Evolutionary conservation across 768 basidiomycete species (phyloP), one percentile per base, ranked within the genome.

Genomic region (Tremella fuciformis): DNA sequence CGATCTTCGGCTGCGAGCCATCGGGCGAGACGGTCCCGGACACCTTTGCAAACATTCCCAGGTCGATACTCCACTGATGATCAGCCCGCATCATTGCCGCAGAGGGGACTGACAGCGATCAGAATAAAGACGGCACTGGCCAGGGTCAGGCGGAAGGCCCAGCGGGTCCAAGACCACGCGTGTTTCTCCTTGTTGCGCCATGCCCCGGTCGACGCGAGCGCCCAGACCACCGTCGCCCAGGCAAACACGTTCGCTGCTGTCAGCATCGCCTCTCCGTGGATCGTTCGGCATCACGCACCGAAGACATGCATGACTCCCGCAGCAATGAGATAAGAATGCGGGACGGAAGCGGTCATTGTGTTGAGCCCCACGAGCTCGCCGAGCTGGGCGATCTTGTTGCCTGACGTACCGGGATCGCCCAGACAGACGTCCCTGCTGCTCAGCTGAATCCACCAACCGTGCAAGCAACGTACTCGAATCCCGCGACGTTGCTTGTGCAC

Each of bases 181-280:
- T 54, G 19, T 4, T 13, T n/a, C n/a, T 55, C 58, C 42, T 65
- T 65, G 3, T 29, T 18, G 0, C 59, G 26, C 62, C 62, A 73
- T n/a, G 46, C 55, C 6, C 71, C 68, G 11, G 64, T 51, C 2
- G 68, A 62, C 15, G 66, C 68, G 1, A 73, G 53, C 1, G 68
- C 55, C 59, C 61, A 67, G 6, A 37, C 56, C n/a, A 62, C 50
- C 4, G 71, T 58, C 3, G 60, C 9, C 57, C 60, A 73, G 1
- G 49, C 21, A 13, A 59, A 21, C 25, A 68, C 18, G 50, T 37
- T 34, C 1, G 63, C 65, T 66, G 42, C 15, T 13, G 44, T 13
- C 47, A 24, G 18, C 22, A 18, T 25, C 37, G 18, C 19, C 11
- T 29, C 2, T 18, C 34, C 6, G 8, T 21, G 26, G 24, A 34